A percentile compares a stretch with the other conserved stretches of the same genome.
Evolutionary conservation across 129 eudicot genomes (phyloP).

Genomic region (Dittrichia graveolens): DNA sequence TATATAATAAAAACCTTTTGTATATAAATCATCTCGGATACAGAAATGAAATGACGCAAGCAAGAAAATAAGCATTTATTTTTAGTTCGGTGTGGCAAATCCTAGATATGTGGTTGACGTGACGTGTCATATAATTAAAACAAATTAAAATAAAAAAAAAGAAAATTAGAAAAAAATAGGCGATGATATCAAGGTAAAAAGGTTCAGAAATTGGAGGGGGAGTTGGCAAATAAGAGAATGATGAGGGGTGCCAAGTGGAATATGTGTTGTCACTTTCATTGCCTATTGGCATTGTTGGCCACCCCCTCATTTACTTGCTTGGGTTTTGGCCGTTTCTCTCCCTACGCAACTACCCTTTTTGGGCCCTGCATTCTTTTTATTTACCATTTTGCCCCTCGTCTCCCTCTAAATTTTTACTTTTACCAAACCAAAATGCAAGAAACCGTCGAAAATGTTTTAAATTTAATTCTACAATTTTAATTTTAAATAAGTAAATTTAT

Average conservation of each 20-base stretch:
- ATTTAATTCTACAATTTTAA: no score
- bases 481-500: not conserved
- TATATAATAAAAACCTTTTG: no score
- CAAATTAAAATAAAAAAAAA: not conserved
- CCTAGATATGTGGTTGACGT: slow-evolving; percentile 18
- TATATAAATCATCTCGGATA: not conserved
- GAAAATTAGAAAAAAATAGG: slow-evolving; percentile 7
- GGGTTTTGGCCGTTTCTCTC: slow-evolving; percentile 30
- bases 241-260: slow-evolving; percentile 37
- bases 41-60: not conserved
- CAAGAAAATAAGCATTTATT: not conserved
- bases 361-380: not conserved
- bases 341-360: slow-evolving; percentile 15
- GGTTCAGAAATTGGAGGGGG: slow-evolving; percentile 22
- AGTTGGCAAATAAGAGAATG: slow-evolving; percentile 20
- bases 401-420: not conserved
- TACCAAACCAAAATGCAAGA: not conserved
- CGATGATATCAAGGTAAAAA: slow-evolving; percentile 33
- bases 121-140: slow-evolving; percentile 3
- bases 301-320: slow-evolving; percentile 39
- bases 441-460: not conserved
- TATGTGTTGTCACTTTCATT: slow-evolving; percentile 28
- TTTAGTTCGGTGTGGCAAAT: slow-evolving; percentile 16
- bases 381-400: slow-evolving; percentile 19
- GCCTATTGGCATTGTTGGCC: slow-evolving; percentile 38